Evolutionary conservation across 2,329 filamentous ascomycete species (phyloP), one percentile per base, ranked within the genome.

Genomic region (Colletotrichum graminicola): DNA sequence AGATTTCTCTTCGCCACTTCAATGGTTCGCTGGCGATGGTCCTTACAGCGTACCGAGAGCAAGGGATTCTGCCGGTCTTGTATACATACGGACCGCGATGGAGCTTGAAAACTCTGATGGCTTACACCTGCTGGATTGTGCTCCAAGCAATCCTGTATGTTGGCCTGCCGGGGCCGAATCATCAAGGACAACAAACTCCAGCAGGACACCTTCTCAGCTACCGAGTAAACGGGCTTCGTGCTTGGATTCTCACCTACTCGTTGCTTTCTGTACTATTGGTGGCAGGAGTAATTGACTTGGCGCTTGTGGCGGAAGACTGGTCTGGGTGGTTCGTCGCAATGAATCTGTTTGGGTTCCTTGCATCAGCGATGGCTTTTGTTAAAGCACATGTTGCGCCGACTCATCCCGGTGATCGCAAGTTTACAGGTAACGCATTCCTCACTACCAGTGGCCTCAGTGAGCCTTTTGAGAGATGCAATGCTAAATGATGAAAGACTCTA

Each of bases 221-320:
- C 29, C 29, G 29, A 29, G 29, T 29, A 29, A 85, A 85, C 72
- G 83, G 83, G 0, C 74, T 85, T 1, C 73, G 73, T 1, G 82
- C 82, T 8, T 84, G 82, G 81, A 60, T 79, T 5, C 71, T 82
- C 8, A 84, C 82, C 0, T 79, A 84, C 71, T 36, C 77, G 1
- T 62, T 82, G 0, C 80, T 79, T 57, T 74, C 74, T 5, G 57
- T 49, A 0, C 71, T 78, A 3, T 74, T 74, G 32, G 63, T 29
- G 29, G 29, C 74, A 26, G 81, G 80, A 0, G 29, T 79, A 5
- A 45, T 84, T 16, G 79, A 84, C 70, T 78, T 81, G 4, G 81
- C 80, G 1, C 80, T 83, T 66, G 77, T 85, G 12, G 82, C 83
- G 7, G 79, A 78, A 34, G 79, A 84, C 73, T 85, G 83, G 83